Percentiles rank a stretch among this genome's conserved stretches.
These are phyloP conservation scores for Eucalyptus marginata DNA, from an alignment of 345 rosid species.

Conservation along the genomic window DNA sequence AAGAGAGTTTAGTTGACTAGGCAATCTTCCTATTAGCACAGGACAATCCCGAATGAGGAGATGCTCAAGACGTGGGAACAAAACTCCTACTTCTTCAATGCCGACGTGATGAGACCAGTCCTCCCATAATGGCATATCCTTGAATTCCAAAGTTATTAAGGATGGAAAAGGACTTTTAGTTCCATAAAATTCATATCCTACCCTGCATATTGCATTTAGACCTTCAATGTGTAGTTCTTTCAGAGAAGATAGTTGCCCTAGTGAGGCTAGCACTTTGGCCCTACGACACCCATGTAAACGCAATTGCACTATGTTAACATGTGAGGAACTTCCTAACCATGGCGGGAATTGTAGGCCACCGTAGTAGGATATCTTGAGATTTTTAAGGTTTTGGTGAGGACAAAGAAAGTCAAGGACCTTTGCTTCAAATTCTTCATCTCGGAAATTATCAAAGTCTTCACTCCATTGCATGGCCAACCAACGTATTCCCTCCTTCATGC, in stretches of 20 bases:
- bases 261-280: neutral
- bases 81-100: neutral
- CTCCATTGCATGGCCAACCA: rapidly evolving
- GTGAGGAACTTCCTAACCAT: neutral
- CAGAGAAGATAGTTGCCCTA: rapidly evolving
- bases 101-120: rapidly evolving
- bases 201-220: neutral
- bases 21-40: neutral
- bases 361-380: neutral
- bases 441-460: rapidly evolving
- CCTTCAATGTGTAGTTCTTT: neutral
- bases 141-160: neutral
- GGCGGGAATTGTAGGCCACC: neutral
- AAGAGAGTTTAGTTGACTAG: neutral
- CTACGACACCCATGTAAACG: rapidly evolving
- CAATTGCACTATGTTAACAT: neutral
- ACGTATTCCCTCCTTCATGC: neutral
- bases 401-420: rapidly evolving
- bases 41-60: neutral
- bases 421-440: neutral
- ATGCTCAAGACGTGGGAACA: neutral
- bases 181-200: neutral
- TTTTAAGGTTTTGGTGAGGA: neutral
- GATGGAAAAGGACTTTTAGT: rapidly evolving
- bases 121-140: neutral